phyloP scores from a whole-genome alignment of 352 stramenopile species.

The Globisporangium mamillatum region DNA sequence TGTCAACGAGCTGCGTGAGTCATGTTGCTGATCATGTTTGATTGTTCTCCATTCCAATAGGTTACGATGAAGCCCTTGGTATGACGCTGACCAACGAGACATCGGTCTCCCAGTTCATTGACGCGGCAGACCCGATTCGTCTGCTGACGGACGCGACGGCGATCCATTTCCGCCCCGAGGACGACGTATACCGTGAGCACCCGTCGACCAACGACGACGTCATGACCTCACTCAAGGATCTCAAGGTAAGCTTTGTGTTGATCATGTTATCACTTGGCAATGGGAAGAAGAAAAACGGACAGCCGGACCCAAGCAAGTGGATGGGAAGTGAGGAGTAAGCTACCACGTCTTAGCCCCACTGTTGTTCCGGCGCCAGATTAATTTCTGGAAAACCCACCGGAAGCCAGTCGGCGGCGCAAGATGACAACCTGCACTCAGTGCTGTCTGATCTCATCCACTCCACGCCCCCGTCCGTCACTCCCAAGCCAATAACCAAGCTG shows the following conservation, averaged over 20 bases:
- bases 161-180: conserved; percentile 87
- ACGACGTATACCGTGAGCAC: conserved; percentile 82
- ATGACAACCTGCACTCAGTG: conserved; percentile 57
- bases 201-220: conserved; percentile 82
- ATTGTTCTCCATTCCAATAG: conserved; percentile 24
- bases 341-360: conserved; percentile 79
- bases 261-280: background rate
- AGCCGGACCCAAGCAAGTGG: background rate
- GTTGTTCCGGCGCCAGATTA: conserved; percentile 89
- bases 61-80: conserved; percentile 92
- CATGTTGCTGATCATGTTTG: conserved; percentile 8
- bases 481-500: background rate
- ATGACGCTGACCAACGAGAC: conserved; percentile 82
- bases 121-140: conserved; percentile 92
- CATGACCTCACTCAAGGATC: conserved; percentile 72
- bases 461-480: background rate
- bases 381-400: conserved; percentile 88
- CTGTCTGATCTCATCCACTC: conserved; percentile 65
- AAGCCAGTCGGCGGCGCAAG: conserved; percentile 74
- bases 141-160: conserved; percentile 94
- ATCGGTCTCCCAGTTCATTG: conserved; percentile 85
- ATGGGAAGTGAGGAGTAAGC: conserved; percentile 77
- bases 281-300: background rate
- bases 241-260: conserved; percentile 80
- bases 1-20: background rate